Conservation (phyloP, 1,284 basidiomycete genomes). For the Schizopora paradoxa region DNA sequence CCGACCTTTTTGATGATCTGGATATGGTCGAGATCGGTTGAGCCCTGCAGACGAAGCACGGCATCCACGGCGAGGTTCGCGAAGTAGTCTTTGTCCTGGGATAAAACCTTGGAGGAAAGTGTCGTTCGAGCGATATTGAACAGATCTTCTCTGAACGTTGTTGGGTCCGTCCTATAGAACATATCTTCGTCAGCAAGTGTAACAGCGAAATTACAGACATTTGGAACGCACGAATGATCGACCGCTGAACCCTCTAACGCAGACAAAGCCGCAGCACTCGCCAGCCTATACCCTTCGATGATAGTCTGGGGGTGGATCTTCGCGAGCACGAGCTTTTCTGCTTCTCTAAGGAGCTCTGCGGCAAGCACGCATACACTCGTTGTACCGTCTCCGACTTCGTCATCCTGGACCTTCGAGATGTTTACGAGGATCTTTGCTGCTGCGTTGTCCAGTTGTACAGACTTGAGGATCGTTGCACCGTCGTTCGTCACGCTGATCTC, state of each 20-base stretch:
- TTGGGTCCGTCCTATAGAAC: constrained; percentile 56
- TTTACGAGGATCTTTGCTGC: constrained; percentile 99
- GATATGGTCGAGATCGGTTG: constrained; percentile 96
- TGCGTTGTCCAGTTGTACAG: constrained; percentile 96
- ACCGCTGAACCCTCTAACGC: constrained; percentile 80
- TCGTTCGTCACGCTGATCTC: constrained; percentile 98
- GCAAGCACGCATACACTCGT: constrained; percentile 93
- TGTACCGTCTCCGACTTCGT: constrained; percentile 98
- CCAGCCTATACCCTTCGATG: constrained; percentile 96
- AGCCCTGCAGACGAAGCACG: constrained; percentile 91
- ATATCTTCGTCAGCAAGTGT: not conserved
- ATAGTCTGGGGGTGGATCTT: constrained; percentile 99
- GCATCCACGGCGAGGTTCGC: constrained; percentile 98
- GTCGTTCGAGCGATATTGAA: constrained; percentile 98
- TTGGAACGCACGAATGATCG: constrained; percentile 71
- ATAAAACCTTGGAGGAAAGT: constrained; percentile 92
- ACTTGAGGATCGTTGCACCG: constrained; percentile 96
- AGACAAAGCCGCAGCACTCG: constrained; percentile 78
- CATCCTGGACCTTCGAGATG: constrained; percentile 99
- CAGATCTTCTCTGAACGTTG: constrained; percentile 81
- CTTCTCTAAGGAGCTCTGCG: constrained; percentile 89
- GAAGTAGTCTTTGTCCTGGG: constrained; percentile 98
- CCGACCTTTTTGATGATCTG: constrained; percentile 99
- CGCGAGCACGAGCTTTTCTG: constrained; percentile 89
- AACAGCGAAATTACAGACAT: constrained; percentile 7